phyloP scores from a whole-genome alignment of 805 yeast genomes.

The Starmerella bombi region DNA sequence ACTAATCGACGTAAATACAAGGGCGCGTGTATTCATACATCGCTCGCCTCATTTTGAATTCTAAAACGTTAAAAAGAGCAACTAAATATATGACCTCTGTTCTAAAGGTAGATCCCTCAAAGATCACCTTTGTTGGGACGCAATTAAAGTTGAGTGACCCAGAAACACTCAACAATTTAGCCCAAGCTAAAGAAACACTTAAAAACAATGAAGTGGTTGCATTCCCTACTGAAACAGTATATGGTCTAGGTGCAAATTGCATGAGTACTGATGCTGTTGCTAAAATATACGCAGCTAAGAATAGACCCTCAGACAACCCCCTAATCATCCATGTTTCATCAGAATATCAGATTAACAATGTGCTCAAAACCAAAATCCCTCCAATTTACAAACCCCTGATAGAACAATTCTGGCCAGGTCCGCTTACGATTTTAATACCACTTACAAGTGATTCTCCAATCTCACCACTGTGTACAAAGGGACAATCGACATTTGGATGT shows the following conservation, averaged over 20 bases:
- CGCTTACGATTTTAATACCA: constrained; percentile 75
- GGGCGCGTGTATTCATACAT: no score
- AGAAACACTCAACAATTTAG: constrained; percentile 39
- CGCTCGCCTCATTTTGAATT: no score
- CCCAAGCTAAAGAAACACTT: constrained; percentile 47
- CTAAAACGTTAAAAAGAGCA: background rate
- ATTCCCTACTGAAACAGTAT: constrained; percentile 94
- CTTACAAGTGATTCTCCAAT: constrained; percentile 30
- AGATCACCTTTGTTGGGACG: constrained; percentile 37
- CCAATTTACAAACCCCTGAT: constrained; percentile 50
- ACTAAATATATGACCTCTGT: constrained; percentile 30
- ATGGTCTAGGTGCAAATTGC: constrained; percentile 88
- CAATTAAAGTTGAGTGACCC: constrained; percentile 24
- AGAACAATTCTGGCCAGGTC: constrained; percentile 86
- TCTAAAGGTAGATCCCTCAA: constrained; percentile 40
- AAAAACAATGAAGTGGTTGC: constrained; percentile 56
- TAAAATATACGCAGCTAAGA: constrained; percentile 74
- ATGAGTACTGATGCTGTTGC: constrained; percentile 56
- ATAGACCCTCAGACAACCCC: constrained; percentile 92
- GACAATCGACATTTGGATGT: constrained; percentile 82
- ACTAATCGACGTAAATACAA: no score
- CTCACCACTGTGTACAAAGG: constrained; percentile 69
- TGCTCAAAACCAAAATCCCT: constrained; percentile 52
- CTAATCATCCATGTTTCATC: constrained; percentile 82
- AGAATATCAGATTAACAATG: constrained; percentile 50